Percentiles rank a stretch among this genome's conserved stretches.
These are phyloP conservation scores for Cyphellophora europaea DNA, from an alignment of 2,329 filamentous ascomycete species.

Conservation along the genomic window DNA sequence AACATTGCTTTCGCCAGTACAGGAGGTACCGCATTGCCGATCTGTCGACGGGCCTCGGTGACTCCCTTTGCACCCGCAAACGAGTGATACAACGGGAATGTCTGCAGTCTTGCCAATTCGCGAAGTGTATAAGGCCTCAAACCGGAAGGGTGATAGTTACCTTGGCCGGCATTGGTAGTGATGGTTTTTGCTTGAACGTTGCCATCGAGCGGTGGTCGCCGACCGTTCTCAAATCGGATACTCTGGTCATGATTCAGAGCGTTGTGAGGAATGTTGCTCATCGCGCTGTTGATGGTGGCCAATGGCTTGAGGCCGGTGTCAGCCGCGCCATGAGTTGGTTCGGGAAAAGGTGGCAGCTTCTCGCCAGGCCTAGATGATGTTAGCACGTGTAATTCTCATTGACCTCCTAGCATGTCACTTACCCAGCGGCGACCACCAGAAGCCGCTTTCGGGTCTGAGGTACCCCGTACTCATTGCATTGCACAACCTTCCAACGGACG, in stretches of 20 bases:
- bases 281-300: conserved; percentile 33
- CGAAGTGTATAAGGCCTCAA: conserved; percentile 53
- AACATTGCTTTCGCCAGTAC: conserved; percentile 31
- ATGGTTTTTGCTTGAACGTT: conserved; percentile 49
- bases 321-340: conserved; percentile 44
- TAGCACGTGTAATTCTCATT: conserved; percentile 25
- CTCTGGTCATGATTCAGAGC: conserved; percentile 34
- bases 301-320: conserved; percentile 24
- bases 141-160: conserved; percentile 58
- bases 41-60: conserved; percentile 45
- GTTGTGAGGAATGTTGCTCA: conserved; percentile 29
- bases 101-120: conserved; percentile 61
- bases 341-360: conserved; percentile 55
- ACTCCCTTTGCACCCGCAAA: conserved; percentile 41
- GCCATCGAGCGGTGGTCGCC: conserved; percentile 34
- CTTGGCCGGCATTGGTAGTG: conserved; percentile 51
- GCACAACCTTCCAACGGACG: conserved; percentile 56
- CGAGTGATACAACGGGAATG: conserved; percentile 53
- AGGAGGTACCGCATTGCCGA: conserved; percentile 73
- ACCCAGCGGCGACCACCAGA: conserved; percentile 46
- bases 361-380: conserved; percentile 61
- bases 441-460: conserved; percentile 39
- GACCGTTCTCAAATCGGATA: conserved; percentile 18
- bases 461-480: conserved; percentile 40
- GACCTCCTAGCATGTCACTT: conserved; percentile 22